phyloP scores from a whole-genome alignment of 1,139 yeast genomes.

The Eremothecium cymbalariae region DNA sequence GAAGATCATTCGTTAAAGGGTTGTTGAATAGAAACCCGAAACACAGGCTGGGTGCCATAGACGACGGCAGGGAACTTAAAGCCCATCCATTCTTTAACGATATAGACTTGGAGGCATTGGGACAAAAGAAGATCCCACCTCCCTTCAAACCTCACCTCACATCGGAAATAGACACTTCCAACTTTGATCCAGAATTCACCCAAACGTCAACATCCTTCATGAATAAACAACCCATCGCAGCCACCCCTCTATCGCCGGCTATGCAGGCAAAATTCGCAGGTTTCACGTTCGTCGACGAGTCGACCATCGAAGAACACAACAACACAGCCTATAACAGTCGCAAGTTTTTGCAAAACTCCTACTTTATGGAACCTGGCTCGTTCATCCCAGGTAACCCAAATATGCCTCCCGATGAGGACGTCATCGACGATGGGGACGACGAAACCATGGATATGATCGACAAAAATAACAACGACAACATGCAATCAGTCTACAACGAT shows the following conservation, averaged over 20 bases:
- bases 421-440: conserved; percentile 65
- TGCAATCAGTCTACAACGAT: conserved; percentile 21
- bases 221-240: conserved; percentile 43
- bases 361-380: conserved; percentile 50
- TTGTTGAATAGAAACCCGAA: conserved; percentile 88
- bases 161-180: conserved; percentile 88
- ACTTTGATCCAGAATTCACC: conserved; percentile 96
- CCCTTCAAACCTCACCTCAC: conserved; percentile 92
- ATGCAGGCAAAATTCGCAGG: conserved; percentile 95
- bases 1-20: conserved; percentile 91
- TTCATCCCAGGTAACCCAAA: conserved; percentile 73
- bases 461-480: conserved; percentile 16
- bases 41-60: conserved; percentile 83
- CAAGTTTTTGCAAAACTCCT: conserved; percentile 30
- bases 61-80: conserved; percentile 85
- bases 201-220: conserved; percentile 78
- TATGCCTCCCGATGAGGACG: conserved; percentile 76
- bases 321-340: conserved; percentile 30
- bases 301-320: conserved; percentile 84
- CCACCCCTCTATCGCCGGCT: conserved; percentile 75
- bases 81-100: conserved; percentile 88
- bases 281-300: conserved; percentile 89
- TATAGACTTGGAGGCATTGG: conserved; percentile 77
- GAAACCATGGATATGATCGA: conserved; percentile 35
- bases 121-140: conserved; percentile 83